Conservation (phyloP, 768 basidiomycete genomes). For the Phanerochaete carnosa region DNA sequence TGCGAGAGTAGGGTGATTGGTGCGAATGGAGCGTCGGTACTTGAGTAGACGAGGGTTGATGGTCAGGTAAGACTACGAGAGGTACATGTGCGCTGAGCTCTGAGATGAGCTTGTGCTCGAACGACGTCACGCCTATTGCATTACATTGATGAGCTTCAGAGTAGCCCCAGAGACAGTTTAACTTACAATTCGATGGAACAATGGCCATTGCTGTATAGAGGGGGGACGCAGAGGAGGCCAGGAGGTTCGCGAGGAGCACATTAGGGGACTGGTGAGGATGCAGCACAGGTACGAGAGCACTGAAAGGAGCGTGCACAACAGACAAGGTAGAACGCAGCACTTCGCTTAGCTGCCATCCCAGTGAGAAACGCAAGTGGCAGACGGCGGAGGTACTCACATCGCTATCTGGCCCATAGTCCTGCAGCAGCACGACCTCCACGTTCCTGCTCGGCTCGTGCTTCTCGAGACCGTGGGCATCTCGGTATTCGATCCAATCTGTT, state of each 20-base stretch:
- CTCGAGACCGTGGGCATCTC: conserved; percentile 61
- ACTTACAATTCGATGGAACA: conserved; percentile 46
- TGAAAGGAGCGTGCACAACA: conserved; percentile 56
- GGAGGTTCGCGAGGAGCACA: conserved; percentile 43
- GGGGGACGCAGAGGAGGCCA: conserved; percentile 56
- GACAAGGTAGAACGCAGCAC: conserved; percentile 31
- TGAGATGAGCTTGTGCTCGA: conserved; percentile 5
- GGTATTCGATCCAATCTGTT: conserved; percentile 71
- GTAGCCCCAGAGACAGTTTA: neutral
- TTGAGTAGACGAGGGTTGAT: neutral
- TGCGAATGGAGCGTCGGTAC: neutral
- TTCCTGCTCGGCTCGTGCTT: conserved; percentile 63
- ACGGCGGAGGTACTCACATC: conserved; percentile 39
- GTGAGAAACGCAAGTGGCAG: neutral
- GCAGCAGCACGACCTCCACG: conserved; percentile 55
- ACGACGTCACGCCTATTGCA: conserved; percentile 33
- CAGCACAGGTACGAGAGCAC: conserved; percentile 47
- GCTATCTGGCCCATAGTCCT: conserved; percentile 38
- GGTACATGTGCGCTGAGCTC: conserved; percentile 7
- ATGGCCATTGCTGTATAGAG: conserved; percentile 61
- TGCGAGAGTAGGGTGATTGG: neutral
- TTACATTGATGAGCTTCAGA: neutral
- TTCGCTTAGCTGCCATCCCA: conserved; percentile 13
- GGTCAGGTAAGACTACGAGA: conserved; percentile 11
- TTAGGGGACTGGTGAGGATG: conserved; percentile 53